phyloP scores from a whole-genome alignment of 1,284 basidiomycete genomes.

The Cryptococcus sp. region DNA sequence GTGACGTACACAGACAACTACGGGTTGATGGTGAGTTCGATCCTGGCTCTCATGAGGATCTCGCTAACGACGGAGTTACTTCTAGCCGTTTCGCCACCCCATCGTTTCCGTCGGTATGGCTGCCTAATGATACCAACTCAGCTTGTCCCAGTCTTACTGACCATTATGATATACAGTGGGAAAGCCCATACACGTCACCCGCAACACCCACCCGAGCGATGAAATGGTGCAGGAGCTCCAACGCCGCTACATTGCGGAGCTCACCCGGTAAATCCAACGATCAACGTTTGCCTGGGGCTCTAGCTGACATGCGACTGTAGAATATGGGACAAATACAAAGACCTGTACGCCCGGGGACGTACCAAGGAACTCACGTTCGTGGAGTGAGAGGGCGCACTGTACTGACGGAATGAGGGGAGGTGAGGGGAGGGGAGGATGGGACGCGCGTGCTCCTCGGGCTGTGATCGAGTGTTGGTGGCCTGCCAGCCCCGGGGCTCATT shows the following conservation, averaged over 20 bases:
- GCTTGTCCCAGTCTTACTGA: background rate
- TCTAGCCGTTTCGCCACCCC: slow-evolving; percentile 78
- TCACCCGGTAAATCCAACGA: slow-evolving; percentile 62
- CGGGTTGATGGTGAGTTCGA: slow-evolving; percentile 43
- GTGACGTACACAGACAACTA: slow-evolving; percentile 59
- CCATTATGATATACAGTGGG: slow-evolving; percentile 60
- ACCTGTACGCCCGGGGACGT: slow-evolving; percentile 49
- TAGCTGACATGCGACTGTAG: slow-evolving; percentile 50
- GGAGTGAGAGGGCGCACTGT: slow-evolving; percentile 23
- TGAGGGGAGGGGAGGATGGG: background rate
- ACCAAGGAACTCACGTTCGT: slow-evolving; percentile 50
- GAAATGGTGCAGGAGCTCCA: slow-evolving; percentile 80
- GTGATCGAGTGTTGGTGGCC: too few relatives aligned
- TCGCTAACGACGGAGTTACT: slow-evolving; percentile 10
- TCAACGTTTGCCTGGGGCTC: background rate
- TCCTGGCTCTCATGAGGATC: background rate
- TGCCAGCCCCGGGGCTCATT: too few relatives aligned
- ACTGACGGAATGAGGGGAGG: background rate
- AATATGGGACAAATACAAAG: slow-evolving; percentile 91
- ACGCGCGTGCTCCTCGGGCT: background rate
- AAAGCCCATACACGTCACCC: slow-evolving; percentile 74
- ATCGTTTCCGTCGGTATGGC: slow-evolving; percentile 87
- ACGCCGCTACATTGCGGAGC: slow-evolving; percentile 82
- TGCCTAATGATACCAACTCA: background rate
- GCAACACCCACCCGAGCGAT: slow-evolving; percentile 72